A percentile compares a stretch with the other conserved stretches of the same genome.
Evolutionary conservation across 2,329 filamentous ascomycete species (phyloP).

Genomic region (Trichoderma koningiopsis): DNA sequence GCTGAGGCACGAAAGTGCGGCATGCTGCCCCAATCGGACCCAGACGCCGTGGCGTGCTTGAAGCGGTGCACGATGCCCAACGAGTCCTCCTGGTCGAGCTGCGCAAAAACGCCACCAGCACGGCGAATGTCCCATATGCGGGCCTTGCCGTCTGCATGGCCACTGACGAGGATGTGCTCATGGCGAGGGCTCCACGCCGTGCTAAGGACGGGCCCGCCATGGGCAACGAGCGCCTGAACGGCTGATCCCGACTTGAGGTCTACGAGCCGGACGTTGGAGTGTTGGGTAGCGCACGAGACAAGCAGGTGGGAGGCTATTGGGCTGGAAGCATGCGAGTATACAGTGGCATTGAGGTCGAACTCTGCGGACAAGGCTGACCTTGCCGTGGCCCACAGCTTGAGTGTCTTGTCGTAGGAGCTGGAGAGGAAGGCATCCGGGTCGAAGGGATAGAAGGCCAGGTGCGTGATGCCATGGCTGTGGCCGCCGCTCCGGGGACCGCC

Average conservation of each 20-base stretch:
- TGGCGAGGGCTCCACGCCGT: slow-evolving; percentile 80
- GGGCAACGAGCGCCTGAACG: slow-evolving; percentile 70
- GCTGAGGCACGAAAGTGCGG: slow-evolving; percentile 52
- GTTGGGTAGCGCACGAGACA: slow-evolving; percentile 85
- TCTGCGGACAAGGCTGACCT: slow-evolving; percentile 62
- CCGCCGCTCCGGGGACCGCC: slow-evolving; percentile 35
- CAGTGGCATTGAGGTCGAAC: slow-evolving; percentile 67
- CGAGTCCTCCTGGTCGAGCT: slow-evolving; percentile 82
- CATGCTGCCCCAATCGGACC: slow-evolving; percentile 35
- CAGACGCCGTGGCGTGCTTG: slow-evolving; percentile 38
- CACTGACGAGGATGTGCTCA: slow-evolving; percentile 79
- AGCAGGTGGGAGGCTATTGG: slow-evolving; percentile 72
- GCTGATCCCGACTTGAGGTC: slow-evolving; percentile 79
- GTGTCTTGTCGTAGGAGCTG: slow-evolving; percentile 74
- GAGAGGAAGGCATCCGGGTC: slow-evolving; percentile 75
- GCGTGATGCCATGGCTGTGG: slow-evolving; percentile 73
- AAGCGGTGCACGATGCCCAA: slow-evolving; percentile 61
- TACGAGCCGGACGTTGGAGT: slow-evolving; percentile 79
- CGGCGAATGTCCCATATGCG: slow-evolving; percentile 87
- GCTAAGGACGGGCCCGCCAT: slow-evolving; percentile 67
- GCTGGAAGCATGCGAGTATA: slow-evolving; percentile 79
- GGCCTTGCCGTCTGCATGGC: slow-evolving; percentile 80
- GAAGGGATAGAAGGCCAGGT: slow-evolving; percentile 77
- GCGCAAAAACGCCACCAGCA: slow-evolving; percentile 72
- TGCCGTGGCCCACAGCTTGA: slow-evolving; percentile 74